A percentile compares a stretch with the other conserved stretches of the same genome.
phyloP scores from a whole-genome alignment of 441 rosid genomes.

The Gossypium trilobum region DNA sequence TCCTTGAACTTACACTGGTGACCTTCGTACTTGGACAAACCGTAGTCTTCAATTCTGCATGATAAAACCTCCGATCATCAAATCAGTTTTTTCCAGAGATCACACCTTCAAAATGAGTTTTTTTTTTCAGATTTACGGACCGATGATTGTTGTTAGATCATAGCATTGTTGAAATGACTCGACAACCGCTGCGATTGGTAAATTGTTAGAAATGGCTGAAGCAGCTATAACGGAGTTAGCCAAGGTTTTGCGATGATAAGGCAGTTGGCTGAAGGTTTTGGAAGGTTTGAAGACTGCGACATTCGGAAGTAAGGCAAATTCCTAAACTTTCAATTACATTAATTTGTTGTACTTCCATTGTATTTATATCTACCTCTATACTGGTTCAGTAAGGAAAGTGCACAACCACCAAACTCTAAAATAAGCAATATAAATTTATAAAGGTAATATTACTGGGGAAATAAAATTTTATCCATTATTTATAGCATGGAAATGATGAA shows the following conservation, averaged over 20 bases:
- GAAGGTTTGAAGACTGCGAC: background rate
- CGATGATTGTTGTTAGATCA: background rate
- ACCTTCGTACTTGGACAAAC: constrained; percentile 87
- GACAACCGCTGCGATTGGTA: background rate
- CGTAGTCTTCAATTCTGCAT: constrained; percentile 33
- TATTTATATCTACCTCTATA: background rate
- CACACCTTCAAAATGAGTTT: background rate
- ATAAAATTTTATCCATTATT: no score
- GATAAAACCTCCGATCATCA: background rate
- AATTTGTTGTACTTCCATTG: background rate
- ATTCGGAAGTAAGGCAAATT: background rate
- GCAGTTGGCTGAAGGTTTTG: background rate
- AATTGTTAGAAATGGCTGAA: background rate
- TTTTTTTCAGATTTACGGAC: background rate
- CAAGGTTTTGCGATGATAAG: background rate
- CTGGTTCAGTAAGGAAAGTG: no score
- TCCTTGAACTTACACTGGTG: constrained; percentile 62
- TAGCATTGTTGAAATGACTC: background rate
- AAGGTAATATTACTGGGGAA: no score
- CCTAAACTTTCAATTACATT: background rate
- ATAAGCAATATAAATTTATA: no score
- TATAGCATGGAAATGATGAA: no score
- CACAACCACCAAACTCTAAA: no score
- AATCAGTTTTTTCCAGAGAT: background rate
- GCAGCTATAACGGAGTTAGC: background rate